phyloP scores from a whole-genome alignment of 495 filamentous ascomycete species.

The Elasticomyces elasticus region DNA sequence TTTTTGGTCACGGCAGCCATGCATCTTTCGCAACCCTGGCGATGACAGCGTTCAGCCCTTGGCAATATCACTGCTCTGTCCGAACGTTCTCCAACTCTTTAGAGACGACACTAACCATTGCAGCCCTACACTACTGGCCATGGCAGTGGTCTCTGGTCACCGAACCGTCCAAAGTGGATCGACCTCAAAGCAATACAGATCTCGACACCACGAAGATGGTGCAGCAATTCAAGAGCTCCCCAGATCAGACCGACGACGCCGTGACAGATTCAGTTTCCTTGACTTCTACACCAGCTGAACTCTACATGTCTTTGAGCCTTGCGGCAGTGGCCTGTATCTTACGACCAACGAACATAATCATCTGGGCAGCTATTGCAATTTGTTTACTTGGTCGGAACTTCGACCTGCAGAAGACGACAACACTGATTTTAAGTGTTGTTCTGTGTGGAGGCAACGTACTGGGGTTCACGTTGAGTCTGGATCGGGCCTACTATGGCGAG shows the following conservation, averaged over 20 bases:
- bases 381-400: background rate
- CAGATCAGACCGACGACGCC: background rate
- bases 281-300: background rate
- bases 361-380: conserved; percentile 47
- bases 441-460: conserved; percentile 63
- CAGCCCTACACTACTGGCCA: conserved; percentile 76
- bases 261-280: background rate
- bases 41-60: conserved; percentile 72
- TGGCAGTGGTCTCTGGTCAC: conserved; percentile 52
- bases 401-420: background rate
- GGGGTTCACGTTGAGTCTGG: conserved; percentile 52
- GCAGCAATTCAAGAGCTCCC: background rate
- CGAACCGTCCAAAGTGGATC: background rate
- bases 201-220: background rate
- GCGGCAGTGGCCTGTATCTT: conserved; percentile 70
- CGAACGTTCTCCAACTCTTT: conserved; percentile 88
- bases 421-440: conserved; percentile 50
- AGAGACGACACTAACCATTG: conserved; percentile 76
- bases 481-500: conserved; percentile 70
- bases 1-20: conserved; percentile 53
- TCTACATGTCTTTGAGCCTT: conserved; percentile 4
- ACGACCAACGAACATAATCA: conserved; percentile 78
- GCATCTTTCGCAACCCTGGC: conserved; percentile 59
- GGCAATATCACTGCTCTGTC: conserved; percentile 95
- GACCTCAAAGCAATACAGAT: background rate